phyloP scores from a whole-genome alignment of 106 monocot genomes.

The Hemerocallis citrina region DNA sequence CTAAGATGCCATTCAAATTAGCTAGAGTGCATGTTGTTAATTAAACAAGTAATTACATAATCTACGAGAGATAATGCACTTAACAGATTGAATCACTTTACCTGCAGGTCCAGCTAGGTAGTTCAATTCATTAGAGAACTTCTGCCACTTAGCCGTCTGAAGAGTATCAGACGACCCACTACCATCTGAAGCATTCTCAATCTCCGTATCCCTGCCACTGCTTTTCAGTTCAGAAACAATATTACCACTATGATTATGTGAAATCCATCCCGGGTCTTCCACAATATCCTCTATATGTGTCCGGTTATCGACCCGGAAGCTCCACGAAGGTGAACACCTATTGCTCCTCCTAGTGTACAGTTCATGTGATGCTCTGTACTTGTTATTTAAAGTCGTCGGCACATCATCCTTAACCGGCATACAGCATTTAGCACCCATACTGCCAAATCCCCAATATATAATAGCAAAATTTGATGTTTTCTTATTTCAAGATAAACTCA shows the following conservation, averaged over 20 bases:
- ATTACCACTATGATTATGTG: constrained; percentile 36
- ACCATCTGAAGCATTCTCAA: constrained; percentile 20
- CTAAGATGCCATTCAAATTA: no score
- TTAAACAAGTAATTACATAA: no score
- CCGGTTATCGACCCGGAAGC: constrained; percentile 78
- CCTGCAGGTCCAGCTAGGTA: constrained; percentile 5
- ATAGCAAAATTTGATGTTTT: not conserved
- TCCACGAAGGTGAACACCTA: constrained; percentile 92
- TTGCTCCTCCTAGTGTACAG: constrained; percentile 40
- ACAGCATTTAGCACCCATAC: constrained; percentile 93
- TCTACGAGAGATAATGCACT: no score
- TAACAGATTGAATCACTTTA: constrained; percentile 1
- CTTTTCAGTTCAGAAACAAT: constrained; percentile 39
- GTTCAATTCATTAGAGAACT: not conserved
- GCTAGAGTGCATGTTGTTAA: no score
- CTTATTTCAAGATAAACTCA: not conserved
- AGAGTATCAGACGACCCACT: constrained; percentile 7
- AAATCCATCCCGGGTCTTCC: constrained; percentile 26
- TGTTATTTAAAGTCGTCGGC: constrained; percentile 15
- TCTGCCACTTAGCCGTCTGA: constrained; percentile 6
- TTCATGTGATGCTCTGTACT: constrained; percentile 19
- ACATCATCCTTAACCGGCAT: constrained; percentile 43
- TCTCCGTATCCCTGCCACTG: constrained; percentile 31
- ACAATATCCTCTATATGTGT: constrained; percentile 89
- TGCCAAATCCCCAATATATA: not conserved